Percentiles rank a stretch among this genome's conserved stretches.
Evolutionary conservation across 805 yeast species (phyloP).

Genomic region (Metschnikowia rubicola): DNA sequence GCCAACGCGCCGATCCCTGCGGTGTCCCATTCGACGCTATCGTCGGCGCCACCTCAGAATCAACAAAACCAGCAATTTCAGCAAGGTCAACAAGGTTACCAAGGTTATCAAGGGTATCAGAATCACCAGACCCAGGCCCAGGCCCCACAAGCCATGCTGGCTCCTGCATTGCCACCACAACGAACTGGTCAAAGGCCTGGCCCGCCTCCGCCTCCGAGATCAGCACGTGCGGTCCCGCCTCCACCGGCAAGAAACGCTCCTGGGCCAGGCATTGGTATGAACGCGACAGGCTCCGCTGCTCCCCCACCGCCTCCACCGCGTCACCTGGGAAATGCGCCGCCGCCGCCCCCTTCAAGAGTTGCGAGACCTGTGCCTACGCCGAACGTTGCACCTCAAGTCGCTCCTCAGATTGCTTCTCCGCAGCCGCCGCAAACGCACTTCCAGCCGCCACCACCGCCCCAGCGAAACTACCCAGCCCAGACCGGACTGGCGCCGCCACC

Average conservation of each 20-base stretch:
- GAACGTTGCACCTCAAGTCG: constrained; percentile 13
- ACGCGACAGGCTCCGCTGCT: background rate
- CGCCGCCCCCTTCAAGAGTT: constrained; percentile 32
- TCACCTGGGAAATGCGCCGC: constrained; percentile 18
- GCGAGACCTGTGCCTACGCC: constrained; percentile 16
- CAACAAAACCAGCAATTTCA: background rate
- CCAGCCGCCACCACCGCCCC: constrained; percentile 14
- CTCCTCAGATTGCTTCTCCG: background rate
- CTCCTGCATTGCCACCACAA: constrained; percentile 12
- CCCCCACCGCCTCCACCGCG: constrained; percentile 21
- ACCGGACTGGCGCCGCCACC: constrained; percentile 20
- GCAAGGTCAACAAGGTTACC: background rate
- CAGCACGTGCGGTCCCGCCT: constrained; percentile 15
- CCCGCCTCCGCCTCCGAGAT: constrained; percentile 27
- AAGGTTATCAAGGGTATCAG: background rate
- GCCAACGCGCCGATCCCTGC: constrained; percentile 7
- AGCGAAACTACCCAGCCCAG: constrained; percentile 22
- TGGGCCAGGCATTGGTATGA: background rate
- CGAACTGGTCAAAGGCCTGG: constrained; percentile 12
- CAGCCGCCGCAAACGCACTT: constrained; percentile 2
- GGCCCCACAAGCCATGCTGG: constrained; percentile 2
- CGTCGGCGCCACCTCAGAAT: background rate
- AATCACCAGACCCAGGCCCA: background rate
- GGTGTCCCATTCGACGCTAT: constrained; percentile 3
- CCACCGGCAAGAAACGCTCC: constrained; percentile 12